A percentile compares a stretch with the other conserved stretches of the same genome.
Evolutionary conservation across 306 rosid genomes (phyloP).

Genomic region (Lathyrus tuberosus): DNA sequence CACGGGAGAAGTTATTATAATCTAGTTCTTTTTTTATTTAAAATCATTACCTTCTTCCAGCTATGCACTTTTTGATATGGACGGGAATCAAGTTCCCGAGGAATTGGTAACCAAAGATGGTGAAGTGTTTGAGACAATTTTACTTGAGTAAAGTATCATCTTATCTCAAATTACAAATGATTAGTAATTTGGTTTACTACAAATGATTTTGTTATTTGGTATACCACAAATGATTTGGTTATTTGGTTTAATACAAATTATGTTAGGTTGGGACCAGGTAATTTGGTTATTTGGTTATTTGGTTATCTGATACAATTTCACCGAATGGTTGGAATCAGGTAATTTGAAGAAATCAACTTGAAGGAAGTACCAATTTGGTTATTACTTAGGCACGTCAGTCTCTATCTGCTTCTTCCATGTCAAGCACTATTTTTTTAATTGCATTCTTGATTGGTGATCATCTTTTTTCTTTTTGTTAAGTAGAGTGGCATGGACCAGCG

Average conservation of each 20-base stretch:
- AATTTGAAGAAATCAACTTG: constrained; percentile 33
- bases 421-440: too few relatives aligned
- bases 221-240: background rate
- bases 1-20: background rate
- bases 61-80: constrained; percentile 93
- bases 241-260: constrained; percentile 1
- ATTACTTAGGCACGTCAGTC: too few relatives aligned
- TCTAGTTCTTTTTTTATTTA: constrained; percentile 20
- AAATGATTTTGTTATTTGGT: too few relatives aligned
- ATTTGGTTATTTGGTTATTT: too few relatives aligned
- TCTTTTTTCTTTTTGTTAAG: too few relatives aligned
- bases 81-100: constrained; percentile 89
- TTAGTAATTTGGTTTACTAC: constrained; percentile 9
- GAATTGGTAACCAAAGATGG: constrained; percentile 89
- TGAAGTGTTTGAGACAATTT: constrained; percentile 66
- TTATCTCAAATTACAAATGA: constrained; percentile 6
- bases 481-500: too few relatives aligned
- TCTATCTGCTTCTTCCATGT: too few relatives aligned
- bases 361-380: too few relatives aligned
- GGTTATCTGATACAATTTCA: constrained; percentile 77
- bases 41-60: constrained; percentile 49
- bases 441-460: too few relatives aligned
- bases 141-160: constrained; percentile 59
- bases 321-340: constrained; percentile 89
- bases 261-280: too few relatives aligned